A percentile compares a stretch with the other conserved stretches of the same genome.
These are phyloP conservation scores for Phragmites australis DNA, from an alignment of 176 grass and related monocot genomes.

Conservation along the genomic window DNA sequence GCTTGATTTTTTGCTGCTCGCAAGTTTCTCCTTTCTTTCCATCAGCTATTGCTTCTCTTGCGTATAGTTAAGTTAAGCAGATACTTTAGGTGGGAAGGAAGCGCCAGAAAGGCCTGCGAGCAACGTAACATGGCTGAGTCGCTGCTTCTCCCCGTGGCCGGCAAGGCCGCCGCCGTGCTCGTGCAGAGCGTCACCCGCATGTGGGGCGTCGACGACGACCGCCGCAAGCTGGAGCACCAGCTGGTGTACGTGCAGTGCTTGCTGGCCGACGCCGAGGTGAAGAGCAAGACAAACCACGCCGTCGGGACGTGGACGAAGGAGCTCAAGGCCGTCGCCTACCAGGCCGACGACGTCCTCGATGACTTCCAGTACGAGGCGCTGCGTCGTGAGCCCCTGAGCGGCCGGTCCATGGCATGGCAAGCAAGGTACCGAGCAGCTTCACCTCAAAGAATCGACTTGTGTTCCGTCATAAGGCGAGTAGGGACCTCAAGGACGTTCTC, in stretches of 20 bases:
- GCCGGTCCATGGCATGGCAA: background rate
- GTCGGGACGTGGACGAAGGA: conserved; percentile 11
- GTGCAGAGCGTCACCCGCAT: background rate
- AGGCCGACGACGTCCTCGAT: conserved; percentile 52
- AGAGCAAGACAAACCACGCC: background rate
- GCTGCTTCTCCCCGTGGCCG: background rate
- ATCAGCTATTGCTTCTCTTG: background rate
- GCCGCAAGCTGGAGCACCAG: background rate
- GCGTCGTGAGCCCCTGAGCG: background rate
- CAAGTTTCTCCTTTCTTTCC: background rate
- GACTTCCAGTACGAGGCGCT: conserved; percentile 40
- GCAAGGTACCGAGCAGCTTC: background rate
- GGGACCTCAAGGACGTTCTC: background rate
- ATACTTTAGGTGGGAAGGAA: background rate
- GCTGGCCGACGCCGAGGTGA: background rate
- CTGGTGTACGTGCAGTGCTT: background rate
- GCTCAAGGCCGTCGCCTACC: conserved; percentile 29
- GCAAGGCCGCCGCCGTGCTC: conserved; percentile 6
- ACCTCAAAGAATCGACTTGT: background rate
- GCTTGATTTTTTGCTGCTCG: no score
- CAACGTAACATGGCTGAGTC: background rate
- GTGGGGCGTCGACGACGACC: conserved; percentile 6
- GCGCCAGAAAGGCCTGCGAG: background rate
- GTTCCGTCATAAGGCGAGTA: background rate
- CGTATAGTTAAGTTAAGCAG: background rate